A percentile compares a stretch with the other conserved stretches of the same genome.
Evolutionary conservation across 2,329 filamentous ascomycete species (phyloP).

Genomic region (Incumbomyces delicatus): DNA sequence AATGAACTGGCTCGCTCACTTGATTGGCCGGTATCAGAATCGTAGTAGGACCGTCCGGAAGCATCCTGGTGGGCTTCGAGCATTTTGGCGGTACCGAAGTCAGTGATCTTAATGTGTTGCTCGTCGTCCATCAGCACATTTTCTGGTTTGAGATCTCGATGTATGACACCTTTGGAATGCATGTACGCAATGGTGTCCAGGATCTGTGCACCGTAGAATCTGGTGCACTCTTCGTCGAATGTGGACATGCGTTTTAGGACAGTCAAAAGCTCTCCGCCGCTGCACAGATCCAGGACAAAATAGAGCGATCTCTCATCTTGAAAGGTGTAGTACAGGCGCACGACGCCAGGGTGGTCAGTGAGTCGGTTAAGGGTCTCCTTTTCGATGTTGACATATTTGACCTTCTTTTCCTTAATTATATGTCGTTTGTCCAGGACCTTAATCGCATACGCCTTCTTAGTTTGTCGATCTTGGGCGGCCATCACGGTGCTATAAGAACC

Average conservation of each 20-base stretch:
- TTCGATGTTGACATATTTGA: slow-evolving; percentile 99
- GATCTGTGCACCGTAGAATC: slow-evolving; percentile 92
- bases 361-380: slow-evolving; percentile 94
- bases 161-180: slow-evolving; percentile 92
- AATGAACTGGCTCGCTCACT: slow-evolving; percentile 72
- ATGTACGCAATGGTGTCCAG: slow-evolving; percentile 95
- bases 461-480: slow-evolving; percentile 85
- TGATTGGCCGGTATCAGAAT: slow-evolving; percentile 31
- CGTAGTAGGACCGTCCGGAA: slow-evolving; percentile 31
- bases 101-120: slow-evolving; percentile 97
- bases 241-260: slow-evolving; percentile 90
- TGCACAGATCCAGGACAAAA: slow-evolving; percentile 90
- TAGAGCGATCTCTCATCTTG: slow-evolving; percentile 94
- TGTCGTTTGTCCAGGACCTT: slow-evolving; percentile 97
- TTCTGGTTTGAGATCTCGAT: slow-evolving; percentile 92
- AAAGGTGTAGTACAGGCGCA: slow-evolving; percentile 96
- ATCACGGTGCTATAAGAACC: slow-evolving; percentile 97
- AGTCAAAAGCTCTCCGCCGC: slow-evolving; percentile 80
- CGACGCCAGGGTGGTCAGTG: slow-evolving; percentile 92
- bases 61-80: slow-evolving; percentile 45
- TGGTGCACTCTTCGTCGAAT: slow-evolving; percentile 88
- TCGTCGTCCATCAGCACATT: slow-evolving; percentile 91
- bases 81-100: slow-evolving; percentile 97
- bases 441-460: slow-evolving; percentile 90
- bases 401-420: slow-evolving; percentile 99